Conservation (phyloP, 352 stramenopile species). For the Phytopythium litorale region DNA sequence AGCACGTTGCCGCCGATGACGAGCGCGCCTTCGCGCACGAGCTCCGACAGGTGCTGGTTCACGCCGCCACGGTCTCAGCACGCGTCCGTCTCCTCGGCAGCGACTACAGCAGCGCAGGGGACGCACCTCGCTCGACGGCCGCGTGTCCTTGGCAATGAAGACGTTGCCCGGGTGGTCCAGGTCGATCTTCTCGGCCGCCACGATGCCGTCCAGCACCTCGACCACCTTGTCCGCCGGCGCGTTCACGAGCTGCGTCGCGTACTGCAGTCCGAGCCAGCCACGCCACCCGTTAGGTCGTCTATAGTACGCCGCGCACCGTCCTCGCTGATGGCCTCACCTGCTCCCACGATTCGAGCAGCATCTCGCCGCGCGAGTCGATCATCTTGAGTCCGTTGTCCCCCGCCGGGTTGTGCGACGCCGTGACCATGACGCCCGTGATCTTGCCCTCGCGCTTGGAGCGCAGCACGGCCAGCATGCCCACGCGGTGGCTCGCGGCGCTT, state of each 20-base stretch:
- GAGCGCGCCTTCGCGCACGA: slow-evolving; percentile 87
- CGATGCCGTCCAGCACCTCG: slow-evolving; percentile 74
- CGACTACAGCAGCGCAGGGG: not conserved
- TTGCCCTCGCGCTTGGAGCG: slow-evolving; percentile 76
- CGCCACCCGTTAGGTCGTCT: too few species aligned
- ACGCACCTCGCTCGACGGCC: slow-evolving; percentile 69
- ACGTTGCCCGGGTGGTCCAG: slow-evolving; percentile 80
- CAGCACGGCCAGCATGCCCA: slow-evolving; percentile 87
- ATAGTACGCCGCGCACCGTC: too few species aligned
- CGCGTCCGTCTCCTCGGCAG: too few species aligned
- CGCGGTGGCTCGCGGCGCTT: slow-evolving; percentile 89
- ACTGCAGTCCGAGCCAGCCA: slow-evolving; percentile 16
- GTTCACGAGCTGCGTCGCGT: slow-evolving; percentile 82
- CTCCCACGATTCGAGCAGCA: slow-evolving; percentile 91
- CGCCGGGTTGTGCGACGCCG: slow-evolving; percentile 91
- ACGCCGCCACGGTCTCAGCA: not conserved
- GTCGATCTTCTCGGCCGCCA: slow-evolving; percentile 76
- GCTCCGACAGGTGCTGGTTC: slow-evolving; percentile 63
- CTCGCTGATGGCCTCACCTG: slow-evolving; percentile 17
- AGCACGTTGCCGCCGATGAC: slow-evolving; percentile 88
- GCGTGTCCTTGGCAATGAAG: slow-evolving; percentile 93
- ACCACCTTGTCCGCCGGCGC: slow-evolving; percentile 75
- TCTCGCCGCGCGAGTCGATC: slow-evolving; percentile 91
- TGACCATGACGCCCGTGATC: slow-evolving; percentile 93
- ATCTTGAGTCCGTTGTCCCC: slow-evolving; percentile 95